These are phyloP conservation scores for Fraxinus paxiana DNA, from an alignment of 305 asterid genomes.

Conservation along the genomic window DNA sequence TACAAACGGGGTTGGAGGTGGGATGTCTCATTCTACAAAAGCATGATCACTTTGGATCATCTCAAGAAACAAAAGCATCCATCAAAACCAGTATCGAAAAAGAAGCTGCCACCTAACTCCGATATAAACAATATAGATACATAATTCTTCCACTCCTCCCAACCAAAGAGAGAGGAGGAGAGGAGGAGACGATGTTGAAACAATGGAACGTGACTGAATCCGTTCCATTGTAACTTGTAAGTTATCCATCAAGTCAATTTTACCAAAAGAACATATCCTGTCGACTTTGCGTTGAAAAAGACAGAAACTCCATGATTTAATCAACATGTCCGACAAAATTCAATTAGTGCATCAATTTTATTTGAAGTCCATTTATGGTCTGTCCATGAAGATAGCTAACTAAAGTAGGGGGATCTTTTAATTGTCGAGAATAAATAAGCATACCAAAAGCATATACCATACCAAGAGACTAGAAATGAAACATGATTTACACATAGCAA, in stretches of 20 bases:
- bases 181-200: background rate
- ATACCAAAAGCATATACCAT: background rate
- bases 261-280: background rate
- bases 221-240: background rate
- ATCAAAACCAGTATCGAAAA: background rate
- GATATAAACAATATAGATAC: background rate
- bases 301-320: background rate
- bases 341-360: background rate
- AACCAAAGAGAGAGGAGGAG: background rate
- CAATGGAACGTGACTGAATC: background rate
- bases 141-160: background rate
- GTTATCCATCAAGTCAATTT: background rate
- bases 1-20: background rate
- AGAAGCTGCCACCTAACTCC: background rate
- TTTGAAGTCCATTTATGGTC: background rate
- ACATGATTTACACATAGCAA: background rate
- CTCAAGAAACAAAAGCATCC: background rate
- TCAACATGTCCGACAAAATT: background rate
- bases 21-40: background rate
- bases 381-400: background rate
- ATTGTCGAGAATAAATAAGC: background rate
- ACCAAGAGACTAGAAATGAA: background rate
- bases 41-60: background rate
- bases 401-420: background rate
- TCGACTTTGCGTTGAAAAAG: background rate